Conservation (phyloP, 1,284 basidiomycete species). For the Phylloboletellus chloephorus region DNA sequence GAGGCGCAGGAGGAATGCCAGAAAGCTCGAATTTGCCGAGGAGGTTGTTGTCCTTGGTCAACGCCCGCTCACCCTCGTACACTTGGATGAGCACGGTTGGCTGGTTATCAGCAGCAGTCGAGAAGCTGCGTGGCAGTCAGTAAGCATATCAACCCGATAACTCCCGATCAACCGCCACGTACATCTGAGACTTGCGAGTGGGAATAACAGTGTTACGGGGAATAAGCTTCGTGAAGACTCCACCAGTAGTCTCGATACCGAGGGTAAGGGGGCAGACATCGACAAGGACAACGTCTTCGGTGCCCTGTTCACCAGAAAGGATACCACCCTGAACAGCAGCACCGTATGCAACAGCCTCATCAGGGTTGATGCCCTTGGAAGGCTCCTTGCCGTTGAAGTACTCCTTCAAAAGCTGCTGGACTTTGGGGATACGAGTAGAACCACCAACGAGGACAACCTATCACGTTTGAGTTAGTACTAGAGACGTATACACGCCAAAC, state of each 20-base stretch:
- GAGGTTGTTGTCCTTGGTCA: constrained; percentile 97
- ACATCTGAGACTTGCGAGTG: constrained; percentile 96
- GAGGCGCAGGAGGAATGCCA: constrained; percentile 89
- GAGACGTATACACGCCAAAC: not conserved
- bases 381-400: constrained; percentile 88
- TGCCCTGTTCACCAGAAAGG: constrained; percentile 81
- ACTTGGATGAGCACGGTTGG: constrained; percentile 88
- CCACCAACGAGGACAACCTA: constrained; percentile 89
- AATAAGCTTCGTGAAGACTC: constrained; percentile 97
- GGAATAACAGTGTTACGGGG: constrained; percentile 97
- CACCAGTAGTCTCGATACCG: constrained; percentile 98
- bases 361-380: constrained; percentile 91
- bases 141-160: not conserved
- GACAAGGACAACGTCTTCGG: constrained; percentile 85
- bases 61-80: constrained; percentile 89
- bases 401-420: constrained; percentile 93
- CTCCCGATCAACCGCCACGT: constrained; percentile 18
- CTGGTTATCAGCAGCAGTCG: constrained; percentile 93
- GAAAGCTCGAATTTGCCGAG: constrained; percentile 96
- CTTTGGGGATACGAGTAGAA: constrained; percentile 98
- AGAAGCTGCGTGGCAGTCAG: constrained; percentile 59
- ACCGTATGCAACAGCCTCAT: constrained; percentile 94
- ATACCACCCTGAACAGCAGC: constrained; percentile 98
- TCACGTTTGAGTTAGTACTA: not conserved
- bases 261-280: constrained; percentile 93